Evolutionary conservation across 768 basidiomycete species (phyloP), one percentile per base, ranked within the genome.

Genomic region (Phylloporus rhodoxanthus): DNA sequence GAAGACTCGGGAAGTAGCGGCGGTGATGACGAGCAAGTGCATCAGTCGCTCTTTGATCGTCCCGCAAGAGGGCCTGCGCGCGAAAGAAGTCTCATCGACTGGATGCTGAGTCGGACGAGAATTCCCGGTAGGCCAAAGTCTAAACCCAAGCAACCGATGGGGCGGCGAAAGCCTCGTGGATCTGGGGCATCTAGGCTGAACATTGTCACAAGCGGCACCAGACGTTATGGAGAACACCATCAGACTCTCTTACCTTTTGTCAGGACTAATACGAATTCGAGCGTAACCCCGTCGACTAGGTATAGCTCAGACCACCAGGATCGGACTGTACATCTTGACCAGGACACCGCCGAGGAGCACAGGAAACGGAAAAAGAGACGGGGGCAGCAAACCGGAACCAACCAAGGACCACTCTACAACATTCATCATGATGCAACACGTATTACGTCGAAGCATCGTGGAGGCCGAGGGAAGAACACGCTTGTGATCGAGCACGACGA

Each of bases 61-160:
- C 58, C 52, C 2, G 19, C 32, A 23, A 63, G 57, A 47, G 58
- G 53, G 8, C 60, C 62, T 19, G 62, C 60, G 21, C 65, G 57
- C 47, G 72, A 68, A 63, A 74, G 60, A 62, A 79, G 72, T 57
- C 61, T 85, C 45, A 84, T 88, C 41, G 82, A 87, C 55, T 80
- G 79, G 61, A 88, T 88, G 85, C 58, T 88, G 42, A 70, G 71
- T 13, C 71, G 76, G 41, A 74, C 75, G 2, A 53, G 63, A 55
- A 48, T 47, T 30, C 26, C 55, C 62, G 47, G 32, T 14, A 42
- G 33, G 46, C 34, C 50, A 38, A 48, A 63, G 34, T 8, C 55
- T 34, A 59, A 47, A 50, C 19, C 13, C 8, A 57, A 60, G 47
- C 49, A 56, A 30, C 28, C 56, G 20, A 44, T 38, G 28, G 36